Conservation (phyloP, 2,329 filamentous ascomycete genomes). For the Arthrinium phaeospermum region DNA sequence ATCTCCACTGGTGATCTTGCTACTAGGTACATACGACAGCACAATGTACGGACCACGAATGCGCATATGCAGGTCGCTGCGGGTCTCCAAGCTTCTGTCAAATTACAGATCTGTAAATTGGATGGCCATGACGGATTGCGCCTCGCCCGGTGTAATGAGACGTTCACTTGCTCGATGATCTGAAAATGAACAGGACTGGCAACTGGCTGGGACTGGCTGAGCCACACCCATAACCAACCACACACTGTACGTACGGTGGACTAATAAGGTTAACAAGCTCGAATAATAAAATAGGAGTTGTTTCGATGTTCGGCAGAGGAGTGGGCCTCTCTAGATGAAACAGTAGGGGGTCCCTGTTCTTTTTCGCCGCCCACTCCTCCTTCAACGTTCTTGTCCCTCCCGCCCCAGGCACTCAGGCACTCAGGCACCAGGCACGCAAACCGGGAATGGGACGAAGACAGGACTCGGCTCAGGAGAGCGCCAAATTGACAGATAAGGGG, state of each 20-base stretch:
- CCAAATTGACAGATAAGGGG: neutral
- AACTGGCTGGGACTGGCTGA: neutral
- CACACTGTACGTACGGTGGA: neutral
- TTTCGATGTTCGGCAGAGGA: conserved; percentile 13
- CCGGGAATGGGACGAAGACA: neutral
- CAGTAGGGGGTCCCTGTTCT: conserved; percentile 2
- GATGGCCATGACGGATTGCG: neutral
- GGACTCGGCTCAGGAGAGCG: conserved; percentile 5
- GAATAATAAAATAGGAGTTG: conserved; percentile 10
- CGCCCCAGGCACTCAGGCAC: neutral
- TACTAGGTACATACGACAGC: too few relatives aligned
- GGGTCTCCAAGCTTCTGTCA: neutral
- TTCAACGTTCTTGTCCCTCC: neutral
- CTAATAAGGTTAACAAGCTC: neutral
- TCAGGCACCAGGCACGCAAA: conserved; percentile 7
- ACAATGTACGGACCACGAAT: conserved; percentile 7
- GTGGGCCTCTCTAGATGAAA: conserved; percentile 15
- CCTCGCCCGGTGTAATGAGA: neutral
- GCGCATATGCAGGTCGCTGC: conserved; percentile 3
- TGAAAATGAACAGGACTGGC: neutral
- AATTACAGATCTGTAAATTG: neutral
- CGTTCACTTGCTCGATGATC: neutral
- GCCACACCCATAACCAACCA: neutral
- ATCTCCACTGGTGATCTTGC: conserved; percentile 1
- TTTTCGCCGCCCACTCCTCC: conserved; percentile 14